Conservation (phyloP, 1,284 basidiomycete genomes). For the Pterula multifida region DNA sequence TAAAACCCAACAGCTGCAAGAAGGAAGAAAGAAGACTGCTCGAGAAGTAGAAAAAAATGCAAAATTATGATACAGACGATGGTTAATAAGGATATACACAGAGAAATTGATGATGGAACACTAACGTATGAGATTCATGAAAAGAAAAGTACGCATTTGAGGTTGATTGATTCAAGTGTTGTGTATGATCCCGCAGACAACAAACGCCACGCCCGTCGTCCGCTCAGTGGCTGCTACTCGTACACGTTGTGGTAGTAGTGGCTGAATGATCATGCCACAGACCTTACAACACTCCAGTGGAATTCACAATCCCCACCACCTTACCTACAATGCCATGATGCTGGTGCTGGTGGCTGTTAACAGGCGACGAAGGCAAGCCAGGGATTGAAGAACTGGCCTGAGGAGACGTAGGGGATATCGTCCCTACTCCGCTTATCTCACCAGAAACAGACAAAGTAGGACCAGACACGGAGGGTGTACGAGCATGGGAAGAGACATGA, state of each 20-base stretch:
- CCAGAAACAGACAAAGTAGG: neutral
- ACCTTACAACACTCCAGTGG: constrained; percentile 51
- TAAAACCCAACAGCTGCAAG: too few species aligned
- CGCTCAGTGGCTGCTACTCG: neutral
- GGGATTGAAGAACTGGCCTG: neutral
- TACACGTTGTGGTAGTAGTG: neutral
- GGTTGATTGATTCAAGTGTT: neutral
- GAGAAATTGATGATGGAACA: neutral
- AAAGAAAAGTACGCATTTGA: neutral
- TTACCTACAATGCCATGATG: constrained; percentile 38
- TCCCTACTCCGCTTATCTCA: neutral
- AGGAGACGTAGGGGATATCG: neutral
- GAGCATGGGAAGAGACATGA: neutral
- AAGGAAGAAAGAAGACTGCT: neutral
- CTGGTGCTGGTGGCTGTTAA: constrained; percentile 14
- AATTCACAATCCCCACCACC: constrained; percentile 58
- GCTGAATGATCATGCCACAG: constrained; percentile 25
- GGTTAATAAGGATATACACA: neutral
- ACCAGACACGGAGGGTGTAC: neutral
- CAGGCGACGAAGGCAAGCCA: constrained; percentile 8
- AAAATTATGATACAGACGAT: neutral
- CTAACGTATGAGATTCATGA: neutral
- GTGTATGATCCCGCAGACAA: neutral
- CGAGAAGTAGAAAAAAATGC: neutral
- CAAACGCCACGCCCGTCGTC: neutral